phyloP scores from a whole-genome alignment of 768 basidiomycete genomes.

The Xerocomellus intermedius region DNA sequence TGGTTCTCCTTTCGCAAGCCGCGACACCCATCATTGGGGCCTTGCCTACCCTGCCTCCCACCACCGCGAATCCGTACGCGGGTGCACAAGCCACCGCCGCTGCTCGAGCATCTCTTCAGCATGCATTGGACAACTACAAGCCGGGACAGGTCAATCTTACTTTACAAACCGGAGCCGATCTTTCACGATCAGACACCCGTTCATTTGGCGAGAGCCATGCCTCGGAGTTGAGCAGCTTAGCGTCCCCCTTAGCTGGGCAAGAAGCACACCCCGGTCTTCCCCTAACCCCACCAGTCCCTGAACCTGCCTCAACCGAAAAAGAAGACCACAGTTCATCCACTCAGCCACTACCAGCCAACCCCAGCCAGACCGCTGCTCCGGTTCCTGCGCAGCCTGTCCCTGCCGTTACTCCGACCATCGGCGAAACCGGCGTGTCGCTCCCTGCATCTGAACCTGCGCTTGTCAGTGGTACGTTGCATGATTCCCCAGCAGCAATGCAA shows the following conservation, averaged over 20 bases:
- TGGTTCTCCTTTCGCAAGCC: constrained; percentile 71
- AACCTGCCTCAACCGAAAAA: constrained; percentile 9
- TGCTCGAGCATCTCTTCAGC: constrained; percentile 71
- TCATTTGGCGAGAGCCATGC: constrained; percentile 88
- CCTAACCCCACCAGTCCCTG: constrained; percentile 41
- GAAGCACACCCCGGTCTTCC: constrained; percentile 37
- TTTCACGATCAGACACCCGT: constrained; percentile 68
- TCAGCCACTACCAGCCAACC: background rate
- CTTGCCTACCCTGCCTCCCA: constrained; percentile 69
- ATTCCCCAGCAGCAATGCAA: background rate
- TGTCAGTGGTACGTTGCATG: constrained; percentile 49
- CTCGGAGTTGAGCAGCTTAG: constrained; percentile 62
- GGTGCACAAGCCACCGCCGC: constrained; percentile 64
- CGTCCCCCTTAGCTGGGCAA: constrained; percentile 28
- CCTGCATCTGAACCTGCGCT: constrained; percentile 62
- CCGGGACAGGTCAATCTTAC: constrained; percentile 61
- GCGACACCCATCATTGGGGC: constrained; percentile 58
- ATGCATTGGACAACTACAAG: constrained; percentile 75
- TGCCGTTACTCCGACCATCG: constrained; percentile 23
- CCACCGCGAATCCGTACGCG: constrained; percentile 51
- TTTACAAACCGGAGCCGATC: constrained; percentile 46
- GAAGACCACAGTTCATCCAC: constrained; percentile 6
- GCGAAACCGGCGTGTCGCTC: constrained; percentile 65
- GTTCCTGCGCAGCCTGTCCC: constrained; percentile 31
- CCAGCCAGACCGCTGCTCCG: constrained; percentile 26